These are phyloP conservation scores for Aspergillus sparsus DNA, from an alignment of 495 filamentous ascomycete genomes.

Conservation along the genomic window DNA sequence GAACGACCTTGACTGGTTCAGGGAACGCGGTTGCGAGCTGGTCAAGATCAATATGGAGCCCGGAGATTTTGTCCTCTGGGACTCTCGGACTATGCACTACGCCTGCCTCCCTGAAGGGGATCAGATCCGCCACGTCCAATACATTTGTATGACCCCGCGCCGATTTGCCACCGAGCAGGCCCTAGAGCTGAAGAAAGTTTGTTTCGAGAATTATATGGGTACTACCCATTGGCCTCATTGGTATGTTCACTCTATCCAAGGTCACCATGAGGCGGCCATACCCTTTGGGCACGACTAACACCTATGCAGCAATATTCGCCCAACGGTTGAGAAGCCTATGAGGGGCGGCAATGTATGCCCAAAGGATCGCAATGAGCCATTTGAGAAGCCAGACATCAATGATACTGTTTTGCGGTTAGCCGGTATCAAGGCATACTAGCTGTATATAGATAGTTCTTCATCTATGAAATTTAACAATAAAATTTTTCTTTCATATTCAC, in stretches of 20 bases:
- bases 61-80: conserved; percentile 47
- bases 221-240: conserved; percentile 40
- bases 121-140: conserved; percentile 40
- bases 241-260: conserved; percentile 16
- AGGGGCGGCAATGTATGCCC: conserved; percentile 33
- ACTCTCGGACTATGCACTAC: conserved; percentile 45
- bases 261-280: background rate
- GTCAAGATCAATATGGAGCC: conserved; percentile 42
- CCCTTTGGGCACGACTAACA: background rate
- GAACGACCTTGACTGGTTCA: conserved; percentile 43
- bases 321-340: conserved; percentile 36
- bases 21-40: conserved; percentile 38
- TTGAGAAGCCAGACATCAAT: conserved; percentile 33
- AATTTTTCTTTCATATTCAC: background rate
- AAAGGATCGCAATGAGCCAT: conserved; percentile 29
- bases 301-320: conserved; percentile 31
- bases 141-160: conserved; percentile 35
- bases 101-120: conserved; percentile 37
- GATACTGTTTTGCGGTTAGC: conserved; percentile 29
- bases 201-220: conserved; percentile 32
- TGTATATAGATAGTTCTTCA: background rate
- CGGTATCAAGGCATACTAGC: conserved; percentile 31
- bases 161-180: conserved; percentile 28
- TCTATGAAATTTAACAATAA: background rate
- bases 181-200: conserved; percentile 30